Conservation (phyloP, 345 rosid species). For the Cardamine resedifolia region DNA sequence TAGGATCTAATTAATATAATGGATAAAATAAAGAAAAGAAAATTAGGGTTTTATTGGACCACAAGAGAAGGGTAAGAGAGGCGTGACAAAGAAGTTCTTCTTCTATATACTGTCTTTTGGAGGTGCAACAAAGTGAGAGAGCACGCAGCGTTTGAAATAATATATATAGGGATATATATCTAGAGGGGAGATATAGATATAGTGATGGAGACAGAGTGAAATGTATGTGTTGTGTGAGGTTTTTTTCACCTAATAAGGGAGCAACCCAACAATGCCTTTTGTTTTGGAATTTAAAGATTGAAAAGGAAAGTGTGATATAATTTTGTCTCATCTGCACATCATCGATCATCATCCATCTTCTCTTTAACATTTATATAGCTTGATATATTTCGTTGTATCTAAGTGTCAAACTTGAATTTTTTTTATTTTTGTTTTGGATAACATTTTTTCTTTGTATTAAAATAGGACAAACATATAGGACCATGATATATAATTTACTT, state of each 20-base stretch:
- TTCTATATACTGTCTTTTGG: slow-evolving; percentile 23
- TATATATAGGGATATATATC: slow-evolving; percentile 10
- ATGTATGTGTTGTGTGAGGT: slow-evolving; percentile 28
- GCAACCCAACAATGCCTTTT: slow-evolving; percentile 48
- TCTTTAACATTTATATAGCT: slow-evolving; percentile 20
- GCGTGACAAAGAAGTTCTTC: slow-evolving; percentile 42
- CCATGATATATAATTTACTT: background rate
- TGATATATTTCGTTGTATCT: slow-evolving; percentile 21
- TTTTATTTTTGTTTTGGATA: background rate
- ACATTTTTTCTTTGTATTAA: background rate
- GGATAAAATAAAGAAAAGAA: background rate
- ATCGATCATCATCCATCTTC: slow-evolving; percentile 29
- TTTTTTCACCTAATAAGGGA: slow-evolving; percentile 48
- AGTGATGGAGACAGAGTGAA: slow-evolving; percentile 28
- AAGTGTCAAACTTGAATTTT: slow-evolving; percentile 7
- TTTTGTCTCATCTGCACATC: slow-evolving; percentile 38
- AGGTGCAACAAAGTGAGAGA: slow-evolving; percentile 45
- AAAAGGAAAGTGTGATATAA: slow-evolving; percentile 34
- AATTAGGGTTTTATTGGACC: slow-evolving; percentile 33
- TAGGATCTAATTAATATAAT: background rate
- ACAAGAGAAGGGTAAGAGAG: slow-evolving; percentile 34
- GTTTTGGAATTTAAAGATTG: slow-evolving; percentile 41
- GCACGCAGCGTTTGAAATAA: slow-evolving; percentile 27
- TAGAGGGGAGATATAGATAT: slow-evolving; percentile 19
- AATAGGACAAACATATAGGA: background rate